A percentile compares a stretch with the other conserved stretches of the same genome.
Evolutionary conservation across 2,329 filamentous ascomycete species (phyloP).

Genomic region (Colletotrichum sidae): DNA sequence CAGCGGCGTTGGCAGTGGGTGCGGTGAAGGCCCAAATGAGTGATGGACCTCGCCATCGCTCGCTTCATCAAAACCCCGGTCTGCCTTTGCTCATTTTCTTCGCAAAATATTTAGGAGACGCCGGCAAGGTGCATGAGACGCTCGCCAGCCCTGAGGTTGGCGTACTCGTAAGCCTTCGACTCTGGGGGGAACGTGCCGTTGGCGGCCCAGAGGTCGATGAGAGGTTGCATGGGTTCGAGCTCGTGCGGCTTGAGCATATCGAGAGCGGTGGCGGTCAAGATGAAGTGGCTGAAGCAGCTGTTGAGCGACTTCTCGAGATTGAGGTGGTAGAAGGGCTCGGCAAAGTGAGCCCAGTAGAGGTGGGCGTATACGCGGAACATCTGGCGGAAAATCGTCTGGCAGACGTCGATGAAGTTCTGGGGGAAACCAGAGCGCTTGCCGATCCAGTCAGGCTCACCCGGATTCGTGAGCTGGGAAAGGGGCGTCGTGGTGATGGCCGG

Average conservation of each 20-base stretch:
- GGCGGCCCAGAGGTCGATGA: conserved; percentile 91
- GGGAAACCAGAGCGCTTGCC: conserved; percentile 95
- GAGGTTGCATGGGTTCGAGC: conserved; percentile 93
- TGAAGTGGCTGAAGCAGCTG: conserved; percentile 88
- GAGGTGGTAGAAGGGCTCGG: conserved; percentile 85
- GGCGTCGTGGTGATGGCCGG: conserved; percentile 69
- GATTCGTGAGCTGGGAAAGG: conserved; percentile 71
- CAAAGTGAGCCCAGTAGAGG: conserved; percentile 96
- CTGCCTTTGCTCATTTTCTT: background rate
- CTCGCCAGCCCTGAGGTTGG: conserved; percentile 71
- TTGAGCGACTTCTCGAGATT: conserved; percentile 86
- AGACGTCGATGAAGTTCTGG: conserved; percentile 87
- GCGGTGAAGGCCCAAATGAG: background rate
- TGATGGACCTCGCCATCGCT: background rate
- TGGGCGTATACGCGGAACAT: conserved; percentile 99
- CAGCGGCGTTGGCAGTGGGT: background rate
- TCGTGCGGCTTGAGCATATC: conserved; percentile 90
- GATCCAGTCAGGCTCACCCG: conserved; percentile 78
- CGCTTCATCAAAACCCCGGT: background rate
- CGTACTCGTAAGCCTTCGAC: conserved; percentile 74
- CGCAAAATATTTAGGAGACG: conserved; percentile 37
- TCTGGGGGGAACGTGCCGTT: conserved; percentile 88
- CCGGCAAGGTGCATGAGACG: conserved; percentile 64
- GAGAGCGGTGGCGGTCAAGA: conserved; percentile 82
- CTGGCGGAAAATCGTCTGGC: conserved; percentile 94